phyloP scores from a whole-genome alignment of 805 yeast species.

The Metschnikowia borealis region DNA sequence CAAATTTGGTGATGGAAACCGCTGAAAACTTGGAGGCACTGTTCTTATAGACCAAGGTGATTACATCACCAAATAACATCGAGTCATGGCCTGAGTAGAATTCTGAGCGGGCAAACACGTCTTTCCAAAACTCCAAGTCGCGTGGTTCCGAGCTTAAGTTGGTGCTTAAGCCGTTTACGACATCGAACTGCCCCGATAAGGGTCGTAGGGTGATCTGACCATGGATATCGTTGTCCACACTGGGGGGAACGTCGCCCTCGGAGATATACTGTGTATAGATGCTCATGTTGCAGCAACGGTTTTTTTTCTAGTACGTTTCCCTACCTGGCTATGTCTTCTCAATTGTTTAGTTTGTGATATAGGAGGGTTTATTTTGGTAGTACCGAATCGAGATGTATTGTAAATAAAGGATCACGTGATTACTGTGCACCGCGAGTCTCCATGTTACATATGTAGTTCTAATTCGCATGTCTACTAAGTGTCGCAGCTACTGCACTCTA shows the following conservation, averaged over 20 bases:
- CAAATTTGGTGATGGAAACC: constrained; percentile 59
- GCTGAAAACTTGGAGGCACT: constrained; percentile 46
- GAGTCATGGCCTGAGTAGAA: constrained; percentile 50
- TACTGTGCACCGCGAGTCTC: no score
- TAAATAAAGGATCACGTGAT: background rate
- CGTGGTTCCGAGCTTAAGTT: constrained; percentile 2
- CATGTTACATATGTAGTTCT: no score
- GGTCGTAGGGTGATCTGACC: constrained; percentile 21
- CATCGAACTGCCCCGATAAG: constrained; percentile 25
- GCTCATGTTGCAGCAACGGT: constrained; percentile 23
- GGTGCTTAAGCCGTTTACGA: background rate
- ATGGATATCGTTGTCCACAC: background rate
- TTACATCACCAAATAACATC: constrained; percentile 40
- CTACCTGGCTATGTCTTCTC: background rate
- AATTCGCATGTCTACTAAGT: no score
- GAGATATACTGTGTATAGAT: constrained; percentile 38
- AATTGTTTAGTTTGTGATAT: background rate
- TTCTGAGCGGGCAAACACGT: constrained; percentile 45
- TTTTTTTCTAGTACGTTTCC: background rate
- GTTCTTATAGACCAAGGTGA: constrained; percentile 50
- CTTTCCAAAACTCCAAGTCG: constrained; percentile 31
- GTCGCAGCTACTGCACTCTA: no score
- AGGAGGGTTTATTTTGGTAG: background rate
- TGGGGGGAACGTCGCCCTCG: constrained; percentile 17
- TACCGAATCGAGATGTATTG: background rate